phyloP scores from a whole-genome alignment of 805 yeast genomes.

The Wickerhamomyces rabaulensis region DNA sequence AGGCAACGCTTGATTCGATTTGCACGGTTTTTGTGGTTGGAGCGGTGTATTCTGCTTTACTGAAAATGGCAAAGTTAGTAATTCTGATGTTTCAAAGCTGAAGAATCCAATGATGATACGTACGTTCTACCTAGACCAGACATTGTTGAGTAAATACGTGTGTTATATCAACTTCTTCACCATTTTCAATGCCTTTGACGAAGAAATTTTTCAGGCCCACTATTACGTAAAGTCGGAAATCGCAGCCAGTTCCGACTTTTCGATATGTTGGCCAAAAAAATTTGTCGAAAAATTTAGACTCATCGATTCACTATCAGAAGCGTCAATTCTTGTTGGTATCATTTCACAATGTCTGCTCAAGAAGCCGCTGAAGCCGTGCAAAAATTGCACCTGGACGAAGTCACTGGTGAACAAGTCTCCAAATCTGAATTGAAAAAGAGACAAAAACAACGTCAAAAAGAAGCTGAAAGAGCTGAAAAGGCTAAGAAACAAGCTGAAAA shows the following conservation, averaged over 20 bases:
- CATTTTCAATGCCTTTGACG: not conserved
- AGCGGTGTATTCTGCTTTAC: constrained; percentile 10
- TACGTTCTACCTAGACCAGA: constrained; percentile 2
- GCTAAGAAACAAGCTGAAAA: constrained; percentile 43
- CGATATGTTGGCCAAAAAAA: not conserved
- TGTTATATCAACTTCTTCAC: not conserved
- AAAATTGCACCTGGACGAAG: constrained; percentile 82
- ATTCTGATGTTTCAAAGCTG: too few relatives aligned
- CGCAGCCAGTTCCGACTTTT: not conserved
- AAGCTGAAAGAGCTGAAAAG: constrained; percentile 89
- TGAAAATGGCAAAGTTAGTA: constrained; percentile 1
- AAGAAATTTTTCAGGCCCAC: not conserved
- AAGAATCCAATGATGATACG: not conserved
- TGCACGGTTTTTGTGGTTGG: constrained; percentile 18
- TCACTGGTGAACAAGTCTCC: constrained; percentile 94
- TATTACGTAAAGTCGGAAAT: not conserved
- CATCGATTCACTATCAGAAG: not conserved
- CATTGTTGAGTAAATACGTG: not conserved
- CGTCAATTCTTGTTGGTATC: not conserved
- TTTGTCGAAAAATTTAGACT: not conserved
- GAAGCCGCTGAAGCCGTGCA: constrained; percentile 70
- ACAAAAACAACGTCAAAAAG: constrained; percentile 80
- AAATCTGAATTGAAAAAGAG: constrained; percentile 95
- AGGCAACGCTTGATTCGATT: constrained; percentile 33
- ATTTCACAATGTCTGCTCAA: constrained; percentile 18